These are phyloP conservation scores for Globisporangium viniferum DNA, from an alignment of 352 stramenopile species.

Conservation along the genomic window DNA sequence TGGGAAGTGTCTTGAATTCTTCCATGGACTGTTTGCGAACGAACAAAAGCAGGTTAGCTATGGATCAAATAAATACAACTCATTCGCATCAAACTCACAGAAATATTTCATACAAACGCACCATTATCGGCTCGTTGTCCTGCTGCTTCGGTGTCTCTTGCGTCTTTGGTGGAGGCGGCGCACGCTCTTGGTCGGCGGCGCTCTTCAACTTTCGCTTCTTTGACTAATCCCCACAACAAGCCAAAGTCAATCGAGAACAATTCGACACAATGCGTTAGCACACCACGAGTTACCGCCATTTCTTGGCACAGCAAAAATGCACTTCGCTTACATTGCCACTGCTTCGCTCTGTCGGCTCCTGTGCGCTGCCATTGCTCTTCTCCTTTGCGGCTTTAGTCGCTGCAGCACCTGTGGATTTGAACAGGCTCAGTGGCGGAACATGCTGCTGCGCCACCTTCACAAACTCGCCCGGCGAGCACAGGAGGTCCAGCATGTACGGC, in stretches of 20 bases:
- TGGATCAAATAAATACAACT: too few relatives aligned
- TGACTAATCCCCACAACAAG: slow-evolving; percentile 8
- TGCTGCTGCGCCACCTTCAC: slow-evolving; percentile 47
- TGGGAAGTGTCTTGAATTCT: slow-evolving; percentile 65
- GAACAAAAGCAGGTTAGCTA: not conserved
- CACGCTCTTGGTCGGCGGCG: slow-evolving; percentile 17
- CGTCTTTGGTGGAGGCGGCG: slow-evolving; percentile 7
- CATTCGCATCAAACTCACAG: too few relatives aligned
- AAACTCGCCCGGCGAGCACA: slow-evolving; percentile 29
- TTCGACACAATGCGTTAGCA: not conserved
- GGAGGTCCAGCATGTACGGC: slow-evolving; percentile 53
- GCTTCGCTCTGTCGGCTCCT: slow-evolving; percentile 2
- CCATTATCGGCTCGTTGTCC: slow-evolving; percentile 33
- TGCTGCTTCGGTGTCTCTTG: slow-evolving; percentile 13
- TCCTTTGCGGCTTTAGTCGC: not conserved
- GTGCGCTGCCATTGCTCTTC: not conserved
- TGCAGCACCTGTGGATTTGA: slow-evolving; percentile 24
- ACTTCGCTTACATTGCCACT: slow-evolving; percentile 5
- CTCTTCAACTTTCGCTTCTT: slow-evolving; percentile 50
- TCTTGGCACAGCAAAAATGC: not conserved
- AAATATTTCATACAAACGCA: slow-evolving; percentile 12
- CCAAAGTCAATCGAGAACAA: not conserved
- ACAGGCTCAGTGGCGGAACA: slow-evolving; percentile 66
- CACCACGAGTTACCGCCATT: not conserved
- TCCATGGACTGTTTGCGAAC: slow-evolving; percentile 37